Evolutionary conservation across 306 rosid genomes (phyloP).

Genomic region (Begonia masoniana): DNA sequence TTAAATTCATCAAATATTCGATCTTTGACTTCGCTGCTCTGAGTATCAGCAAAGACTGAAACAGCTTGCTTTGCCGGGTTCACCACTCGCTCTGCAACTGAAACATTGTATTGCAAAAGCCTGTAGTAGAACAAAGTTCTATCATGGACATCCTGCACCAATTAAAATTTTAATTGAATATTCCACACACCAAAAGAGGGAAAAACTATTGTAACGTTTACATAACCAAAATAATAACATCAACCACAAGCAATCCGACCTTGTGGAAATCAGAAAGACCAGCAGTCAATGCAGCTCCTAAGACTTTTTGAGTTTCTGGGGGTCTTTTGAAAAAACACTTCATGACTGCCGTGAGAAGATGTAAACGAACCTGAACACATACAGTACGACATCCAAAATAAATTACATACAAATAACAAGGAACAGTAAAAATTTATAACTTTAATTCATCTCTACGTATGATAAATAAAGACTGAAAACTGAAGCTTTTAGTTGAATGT

Average conservation of each 20-base stretch:
- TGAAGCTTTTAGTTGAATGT: too few relatives aligned
- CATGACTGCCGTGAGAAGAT: slow-evolving; percentile 96
- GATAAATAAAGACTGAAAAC: too few relatives aligned
- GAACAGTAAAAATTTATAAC: neutral
- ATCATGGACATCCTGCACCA: slow-evolving; percentile 93
- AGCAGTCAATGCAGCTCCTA: slow-evolving; percentile 95
- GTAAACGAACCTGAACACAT: slow-evolving; percentile 80
- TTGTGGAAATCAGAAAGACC: slow-evolving; percentile 94
- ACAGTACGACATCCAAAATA: slow-evolving; percentile 13
- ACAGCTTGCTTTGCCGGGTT: slow-evolving; percentile 99
- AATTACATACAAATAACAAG: slow-evolving; percentile 3
- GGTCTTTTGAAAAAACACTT: slow-evolving; percentile 98
- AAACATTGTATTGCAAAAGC: slow-evolving; percentile 65
- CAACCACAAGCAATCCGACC: slow-evolving; percentile 24
- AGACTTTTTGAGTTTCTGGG: slow-evolving; percentile 82
- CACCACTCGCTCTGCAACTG: slow-evolving; percentile 81
- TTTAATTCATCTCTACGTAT: too few relatives aligned
- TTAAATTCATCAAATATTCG: slow-evolving; percentile 96
- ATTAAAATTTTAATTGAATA: slow-evolving; percentile 23
- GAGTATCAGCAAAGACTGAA: slow-evolving; percentile 98
- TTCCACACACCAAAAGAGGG: neutral
- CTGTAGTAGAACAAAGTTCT: slow-evolving; percentile 95
- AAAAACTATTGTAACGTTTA: too few relatives aligned
- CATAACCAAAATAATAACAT: neutral
- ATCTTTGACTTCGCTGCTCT: slow-evolving; percentile 96